Evolutionary conservation across 805 yeast genomes (phyloP).

Genomic region (Metschnikowia picachoensis): DNA sequence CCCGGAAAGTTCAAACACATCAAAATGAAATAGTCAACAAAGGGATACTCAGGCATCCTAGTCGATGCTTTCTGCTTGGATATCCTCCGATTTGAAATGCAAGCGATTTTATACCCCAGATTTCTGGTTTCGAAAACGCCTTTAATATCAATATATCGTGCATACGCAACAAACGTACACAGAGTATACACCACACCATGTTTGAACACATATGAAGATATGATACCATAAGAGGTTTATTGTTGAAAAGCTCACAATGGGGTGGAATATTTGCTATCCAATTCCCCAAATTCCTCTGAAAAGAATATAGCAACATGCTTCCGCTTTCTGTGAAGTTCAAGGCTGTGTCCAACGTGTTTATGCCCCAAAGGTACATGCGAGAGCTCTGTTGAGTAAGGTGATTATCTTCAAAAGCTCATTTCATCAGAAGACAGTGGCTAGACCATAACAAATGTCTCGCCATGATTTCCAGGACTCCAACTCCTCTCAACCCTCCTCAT

Average conservation of each 20-base stretch:
- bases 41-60: conserved; percentile 15
- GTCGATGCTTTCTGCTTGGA: conserved; percentile 4
- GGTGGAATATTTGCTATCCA: conserved; percentile 14
- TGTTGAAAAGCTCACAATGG: conserved; percentile 15
- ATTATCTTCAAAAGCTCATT: conserved; percentile 18
- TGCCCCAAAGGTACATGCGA: conserved; percentile 21
- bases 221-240: conserved; percentile 17
- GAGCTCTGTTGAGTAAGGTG: conserved; percentile 19
- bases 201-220: conserved; percentile 17
- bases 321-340: not conserved
- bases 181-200: conserved; percentile 20
- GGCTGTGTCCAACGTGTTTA: not conserved
- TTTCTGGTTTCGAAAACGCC: conserved; percentile 11
- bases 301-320: not conserved
- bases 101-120: conserved; percentile 15
- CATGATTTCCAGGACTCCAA: conserved; percentile 23
- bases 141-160: conserved; percentile 1
- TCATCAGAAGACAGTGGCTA: conserved; percentile 20
- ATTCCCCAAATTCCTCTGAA: conserved; percentile 10
- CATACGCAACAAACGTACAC: conserved; percentile 15
- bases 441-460: conserved; percentile 11
- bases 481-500: conserved; percentile 26
- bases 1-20: conserved; percentile 18
- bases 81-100: conserved; percentile 9
- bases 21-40: conserved; percentile 18